Evolutionary conservation across 225 moss, liverwort and hornwort genomes (phyloP), one percentile per base, ranked within the genome.

Genomic region (Ulota crispa): DNA sequence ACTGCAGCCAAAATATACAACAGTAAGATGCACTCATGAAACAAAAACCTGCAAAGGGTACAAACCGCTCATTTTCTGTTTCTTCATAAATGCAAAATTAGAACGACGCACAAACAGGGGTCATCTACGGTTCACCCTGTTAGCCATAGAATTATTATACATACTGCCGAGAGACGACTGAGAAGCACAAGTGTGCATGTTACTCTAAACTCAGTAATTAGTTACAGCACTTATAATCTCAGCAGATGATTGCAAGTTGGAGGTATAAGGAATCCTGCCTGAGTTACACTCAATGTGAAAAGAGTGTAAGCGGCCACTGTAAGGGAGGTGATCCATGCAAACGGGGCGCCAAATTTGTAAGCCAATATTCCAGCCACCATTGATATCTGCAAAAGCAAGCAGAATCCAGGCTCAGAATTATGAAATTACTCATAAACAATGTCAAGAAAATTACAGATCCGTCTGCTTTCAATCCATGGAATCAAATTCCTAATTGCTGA

Each of bases 331-430:
- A 99, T 85, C 91, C 90, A 96, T 56, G 99, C 94, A 85, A 99
- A 99, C 55, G 99, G 94, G 85, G 85, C 80, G 87, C 99, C 99
- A 85, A 99, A 99, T 74, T 99, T 96, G 85, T 94, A 99, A 24
- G 99, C 96, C 86, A 99, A 81, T 86, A 99, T 96, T 85, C 90
- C 94, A 87, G 99, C 99, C 64, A 99, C 99, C 94, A 99, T 90
- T 60, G 96, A 94, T 88, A 99, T 99, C 99, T 98, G 90, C 68
- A 61, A 65, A 78, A 81, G 13, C 62, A 71, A 16, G 59, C 27
- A 83, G 41, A 66, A 81, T 80, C 60, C 28, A 80, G 52, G 73
- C 57, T 72, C 50, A 70, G 72, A 76, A 70, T 60, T 72, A 80
- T 66, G 72, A 63, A 39, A 47, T 82, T 78, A 57, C 23, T 18